Evolutionary conservation across 1,284 basidiomycete species (phyloP).

Genomic region (Ceratobasidium sp.): DNA sequence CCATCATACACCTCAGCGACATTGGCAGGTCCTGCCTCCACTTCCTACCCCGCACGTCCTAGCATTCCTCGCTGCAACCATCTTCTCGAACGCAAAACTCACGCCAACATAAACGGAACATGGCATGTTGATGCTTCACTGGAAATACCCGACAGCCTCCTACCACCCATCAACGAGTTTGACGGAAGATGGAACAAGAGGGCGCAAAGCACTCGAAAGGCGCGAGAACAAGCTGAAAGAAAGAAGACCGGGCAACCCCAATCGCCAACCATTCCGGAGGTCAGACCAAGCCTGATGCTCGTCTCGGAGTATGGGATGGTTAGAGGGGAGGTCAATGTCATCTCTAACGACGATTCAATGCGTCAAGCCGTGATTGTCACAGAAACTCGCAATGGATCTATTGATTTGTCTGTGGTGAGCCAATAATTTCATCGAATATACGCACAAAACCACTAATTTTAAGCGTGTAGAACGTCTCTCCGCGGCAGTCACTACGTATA

Average conservation of each 20-base stretch:
- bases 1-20: not conserved
- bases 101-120: not conserved
- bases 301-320: not conserved
- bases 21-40: not conserved
- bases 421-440: no score
- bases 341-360: not conserved
- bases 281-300: slow-evolving; percentile 24
- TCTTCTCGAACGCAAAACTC: not conserved
- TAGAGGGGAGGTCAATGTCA: slow-evolving; percentile 4
- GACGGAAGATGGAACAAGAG: slow-evolving; percentile 22
- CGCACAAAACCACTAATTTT: no score
- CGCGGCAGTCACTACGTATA: not conserved
- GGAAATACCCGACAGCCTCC: slow-evolving; percentile 7
- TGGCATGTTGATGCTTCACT: slow-evolving; percentile 30
- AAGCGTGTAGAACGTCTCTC: slow-evolving; percentile 6
- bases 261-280: not conserved
- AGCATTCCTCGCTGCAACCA: slow-evolving; percentile 17
- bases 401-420: slow-evolving; percentile 4
- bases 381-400: not conserved
- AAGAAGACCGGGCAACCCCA: not conserved
- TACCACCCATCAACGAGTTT: not conserved
- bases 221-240: no score
- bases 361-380: slow-evolving; percentile 10
- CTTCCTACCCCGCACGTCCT: not conserved
- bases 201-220: not conserved